Evolutionary conservation across 805 yeast species (phyloP).

Genomic region (Ogataea degrootiae): DNA sequence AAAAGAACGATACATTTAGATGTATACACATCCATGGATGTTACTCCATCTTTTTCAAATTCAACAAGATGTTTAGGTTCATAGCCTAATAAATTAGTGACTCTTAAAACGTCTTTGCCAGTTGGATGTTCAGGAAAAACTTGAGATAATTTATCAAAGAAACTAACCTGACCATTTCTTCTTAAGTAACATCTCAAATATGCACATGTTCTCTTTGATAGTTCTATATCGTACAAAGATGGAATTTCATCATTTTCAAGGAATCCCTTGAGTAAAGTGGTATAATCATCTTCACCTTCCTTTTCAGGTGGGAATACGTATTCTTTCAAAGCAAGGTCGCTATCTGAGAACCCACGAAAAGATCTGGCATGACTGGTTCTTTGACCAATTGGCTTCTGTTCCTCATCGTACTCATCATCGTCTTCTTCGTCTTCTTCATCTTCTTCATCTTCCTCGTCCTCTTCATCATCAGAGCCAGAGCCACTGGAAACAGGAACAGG

Average conservation of each 20-base stretch:
- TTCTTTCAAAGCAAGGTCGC: slow-evolving; percentile 9
- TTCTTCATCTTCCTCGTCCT: slow-evolving; percentile 4
- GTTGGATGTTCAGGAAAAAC: slow-evolving; percentile 60
- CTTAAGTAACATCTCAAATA: slow-evolving; percentile 53
- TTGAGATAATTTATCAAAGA: slow-evolving; percentile 41
- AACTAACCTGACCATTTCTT: slow-evolving; percentile 51
- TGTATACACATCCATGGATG: slow-evolving; percentile 10
- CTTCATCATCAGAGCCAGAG: background rate
- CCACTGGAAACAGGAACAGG: too few relatives aligned
- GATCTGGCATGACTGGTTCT: slow-evolving; percentile 1
- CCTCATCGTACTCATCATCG: slow-evolving; percentile 3
- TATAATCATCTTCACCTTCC: slow-evolving; percentile 3
- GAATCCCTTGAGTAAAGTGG: slow-evolving; percentile 2
- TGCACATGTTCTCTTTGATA: slow-evolving; percentile 39
- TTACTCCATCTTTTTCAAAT: slow-evolving; percentile 5
- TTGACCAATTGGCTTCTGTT: background rate
- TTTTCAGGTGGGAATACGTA: slow-evolving; percentile 2
- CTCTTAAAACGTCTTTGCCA: slow-evolving; percentile 48
- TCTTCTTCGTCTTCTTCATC: background rate
- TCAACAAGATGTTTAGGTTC: slow-evolving; percentile 19
- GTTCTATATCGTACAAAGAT: slow-evolving; percentile 15
- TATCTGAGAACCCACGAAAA: background rate
- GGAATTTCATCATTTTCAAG: slow-evolving; percentile 16
- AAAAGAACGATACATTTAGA: slow-evolving; percentile 41
- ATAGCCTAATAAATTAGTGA: slow-evolving; percentile 63